Evolutionary conservation across 1,284 basidiomycete species (phyloP), one percentile per base, ranked within the genome.

Genomic region (Mixia osmundae): DNA sequence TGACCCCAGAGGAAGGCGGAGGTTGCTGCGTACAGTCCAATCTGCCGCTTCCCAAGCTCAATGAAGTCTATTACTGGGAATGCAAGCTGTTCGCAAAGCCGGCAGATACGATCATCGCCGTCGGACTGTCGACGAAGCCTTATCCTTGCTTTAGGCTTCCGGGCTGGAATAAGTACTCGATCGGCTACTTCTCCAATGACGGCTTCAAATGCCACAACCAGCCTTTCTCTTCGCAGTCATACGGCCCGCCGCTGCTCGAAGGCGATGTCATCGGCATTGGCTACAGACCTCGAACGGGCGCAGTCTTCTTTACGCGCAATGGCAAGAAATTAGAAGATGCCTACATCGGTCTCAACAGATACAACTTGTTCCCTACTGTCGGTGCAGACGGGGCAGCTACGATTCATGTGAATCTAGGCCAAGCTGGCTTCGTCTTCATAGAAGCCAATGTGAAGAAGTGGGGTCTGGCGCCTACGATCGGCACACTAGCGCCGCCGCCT

Each of bases 361-460:
- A 75, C 65, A 91, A 94, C 52, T 66, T 94, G 8, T 94, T 94
- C 64, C 85, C 85, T 30, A 85, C 79, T 29, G 71, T 94, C 38
- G 85, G 85, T 36, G 80, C 85, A 11, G 79, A 87, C 53, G 83
- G 85, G 0, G 77, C 85, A 4, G 87, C 80, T 53, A 85, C 76
- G 40, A 70, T 94, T 3, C 87, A 94, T 50, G 76, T 91, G 52
- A 94, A 94, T 55, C 67, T 94, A 12, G 87, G 85, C 10, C 85
- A 94, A 56, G 75, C 79, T 11, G 85, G 85, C 2, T 94, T 94
- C 52, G 85, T 94, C 25, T 94, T 89, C 50, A 91, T 94, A 50
- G 85, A 94, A 58, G 85, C 85, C 23, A 91, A 94, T 54, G 87
- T 94, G 42, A 94, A 94, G 66, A 91, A 91, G 56, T 94, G 85